A percentile compares a stretch with the other conserved stretches of the same genome.
phyloP scores from a whole-genome alignment of 164 flowering plant genomes.

The Taxillus chinensis region DNA sequence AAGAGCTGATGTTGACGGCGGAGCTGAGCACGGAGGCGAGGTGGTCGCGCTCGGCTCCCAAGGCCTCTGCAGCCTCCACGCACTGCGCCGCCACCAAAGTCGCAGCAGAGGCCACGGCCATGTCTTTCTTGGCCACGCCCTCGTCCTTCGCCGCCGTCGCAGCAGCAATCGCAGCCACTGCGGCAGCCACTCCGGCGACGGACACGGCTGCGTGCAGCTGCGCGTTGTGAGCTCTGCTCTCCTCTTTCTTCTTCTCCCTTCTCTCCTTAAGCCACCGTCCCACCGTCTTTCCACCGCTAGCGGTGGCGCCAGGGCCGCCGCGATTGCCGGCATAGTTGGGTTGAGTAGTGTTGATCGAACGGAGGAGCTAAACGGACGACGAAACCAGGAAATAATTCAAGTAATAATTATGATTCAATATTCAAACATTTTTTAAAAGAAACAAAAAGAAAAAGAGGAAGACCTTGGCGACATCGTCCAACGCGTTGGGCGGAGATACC shows the following conservation, averaged over 20 bases:
- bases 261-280: constrained; percentile 73
- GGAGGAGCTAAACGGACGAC: constrained; percentile 26
- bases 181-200: constrained; percentile 63
- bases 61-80: constrained; percentile 61
- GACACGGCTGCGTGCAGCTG: constrained; percentile 64
- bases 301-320: constrained; percentile 12
- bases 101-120: constrained; percentile 66
- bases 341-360: constrained; percentile 32
- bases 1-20: constrained; percentile 53
- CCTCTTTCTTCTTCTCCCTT: constrained; percentile 59
- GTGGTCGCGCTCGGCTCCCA: constrained; percentile 65
- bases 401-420: no score
- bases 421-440: no score
- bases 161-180: constrained; percentile 57
- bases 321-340: constrained; percentile 29
- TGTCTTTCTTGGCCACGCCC: constrained; percentile 39
- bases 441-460: neutral
- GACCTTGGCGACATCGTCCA: constrained; percentile 51
- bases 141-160: constrained; percentile 51
- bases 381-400: no score
- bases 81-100: constrained; percentile 71
- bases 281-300: constrained; percentile 41
- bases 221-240: constrained; percentile 48
- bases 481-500: constrained; percentile 43
- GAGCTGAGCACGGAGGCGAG: constrained; percentile 51